Evolutionary conservation across 2,329 filamentous ascomycete genomes (phyloP).

Genomic region (Trichoderma sp.): DNA sequence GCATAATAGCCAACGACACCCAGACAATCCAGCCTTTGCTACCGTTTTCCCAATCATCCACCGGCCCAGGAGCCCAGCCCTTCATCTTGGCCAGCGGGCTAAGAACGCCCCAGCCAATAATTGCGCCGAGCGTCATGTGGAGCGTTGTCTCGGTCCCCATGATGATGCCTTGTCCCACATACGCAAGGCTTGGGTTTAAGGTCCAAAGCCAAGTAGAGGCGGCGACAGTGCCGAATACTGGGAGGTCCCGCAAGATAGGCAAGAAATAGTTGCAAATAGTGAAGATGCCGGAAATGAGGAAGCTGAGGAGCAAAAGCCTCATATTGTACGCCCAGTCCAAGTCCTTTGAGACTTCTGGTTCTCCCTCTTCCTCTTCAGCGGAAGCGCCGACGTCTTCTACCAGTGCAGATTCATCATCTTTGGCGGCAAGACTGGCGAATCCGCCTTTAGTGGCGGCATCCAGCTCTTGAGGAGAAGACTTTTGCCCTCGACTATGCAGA

Average conservation of each 20-base stretch:
- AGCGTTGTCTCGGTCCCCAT: constrained; percentile 95
- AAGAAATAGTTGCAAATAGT: constrained; percentile 89
- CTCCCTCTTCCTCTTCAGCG: constrained; percentile 23
- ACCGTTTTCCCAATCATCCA: constrained; percentile 84
- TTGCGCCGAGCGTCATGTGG: constrained; percentile 89
- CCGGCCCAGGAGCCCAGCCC: constrained; percentile 86
- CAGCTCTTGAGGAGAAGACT: constrained; percentile 33
- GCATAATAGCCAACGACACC: constrained; percentile 94
- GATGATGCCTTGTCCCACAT: constrained; percentile 95
- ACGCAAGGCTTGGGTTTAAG: constrained; percentile 93
- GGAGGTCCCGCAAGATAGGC: constrained; percentile 79
- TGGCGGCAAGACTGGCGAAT: constrained; percentile 44
- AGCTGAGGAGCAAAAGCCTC: constrained; percentile 54
- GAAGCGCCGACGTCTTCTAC: constrained; percentile 27
- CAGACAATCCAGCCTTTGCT: constrained; percentile 99
- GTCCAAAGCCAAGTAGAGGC: constrained; percentile 90
- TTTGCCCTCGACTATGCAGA: constrained; percentile 63
- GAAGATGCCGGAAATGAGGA: constrained; percentile 59
- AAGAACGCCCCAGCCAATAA: constrained; percentile 86
- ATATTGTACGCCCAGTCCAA: constrained; percentile 46
- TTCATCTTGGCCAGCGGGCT: constrained; percentile 82
- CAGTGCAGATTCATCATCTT: constrained; percentile 24
- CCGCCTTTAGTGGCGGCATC: constrained; percentile 38
- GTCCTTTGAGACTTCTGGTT: constrained; percentile 36
- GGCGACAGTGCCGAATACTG: constrained; percentile 73